A percentile compares a stretch with the other conserved stretches of the same genome.
phyloP scores from a whole-genome alignment of 257 asterid species.

The Fraxinus excelsior region DNA sequence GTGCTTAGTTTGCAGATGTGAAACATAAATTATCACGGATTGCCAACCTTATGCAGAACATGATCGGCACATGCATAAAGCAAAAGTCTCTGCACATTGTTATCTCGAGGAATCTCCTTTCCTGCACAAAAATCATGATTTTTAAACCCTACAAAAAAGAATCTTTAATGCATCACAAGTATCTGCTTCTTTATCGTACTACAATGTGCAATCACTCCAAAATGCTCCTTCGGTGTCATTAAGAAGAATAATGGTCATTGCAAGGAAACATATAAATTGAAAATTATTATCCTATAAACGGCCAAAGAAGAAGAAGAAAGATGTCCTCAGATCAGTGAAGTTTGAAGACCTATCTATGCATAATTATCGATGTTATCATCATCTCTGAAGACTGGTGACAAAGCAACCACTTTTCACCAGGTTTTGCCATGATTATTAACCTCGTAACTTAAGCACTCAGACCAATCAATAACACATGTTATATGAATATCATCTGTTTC shows the following conservation, averaged over 20 bases:
- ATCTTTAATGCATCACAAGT: slow-evolving; percentile 11
- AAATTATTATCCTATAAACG: background rate
- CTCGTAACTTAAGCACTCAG: background rate
- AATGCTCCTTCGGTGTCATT: background rate
- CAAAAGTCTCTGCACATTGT: slow-evolving; percentile 45
- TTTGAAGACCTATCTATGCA: background rate
- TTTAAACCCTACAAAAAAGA: slow-evolving; percentile 4
- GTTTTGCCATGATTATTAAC: background rate
- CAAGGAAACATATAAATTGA: background rate
- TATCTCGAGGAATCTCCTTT: slow-evolving; percentile 68
- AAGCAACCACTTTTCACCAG: background rate
- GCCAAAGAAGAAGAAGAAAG: background rate
- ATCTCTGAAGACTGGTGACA: background rate
- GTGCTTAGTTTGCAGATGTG: background rate
- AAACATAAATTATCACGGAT: slow-evolving; percentile 16
- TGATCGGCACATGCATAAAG: slow-evolving; percentile 69
- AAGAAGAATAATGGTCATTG: background rate
- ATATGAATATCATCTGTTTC: background rate
- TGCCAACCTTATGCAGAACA: slow-evolving; percentile 67
- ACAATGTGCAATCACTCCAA: slow-evolving; percentile 5
- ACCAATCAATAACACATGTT: background rate
- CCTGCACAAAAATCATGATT: slow-evolving; percentile 47
- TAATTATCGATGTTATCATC: background rate
- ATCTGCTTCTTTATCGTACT: slow-evolving; percentile 2
- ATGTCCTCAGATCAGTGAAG: background rate